Conservation (phyloP, 306 rosid species). For the Inga leiocalycina region DNA sequence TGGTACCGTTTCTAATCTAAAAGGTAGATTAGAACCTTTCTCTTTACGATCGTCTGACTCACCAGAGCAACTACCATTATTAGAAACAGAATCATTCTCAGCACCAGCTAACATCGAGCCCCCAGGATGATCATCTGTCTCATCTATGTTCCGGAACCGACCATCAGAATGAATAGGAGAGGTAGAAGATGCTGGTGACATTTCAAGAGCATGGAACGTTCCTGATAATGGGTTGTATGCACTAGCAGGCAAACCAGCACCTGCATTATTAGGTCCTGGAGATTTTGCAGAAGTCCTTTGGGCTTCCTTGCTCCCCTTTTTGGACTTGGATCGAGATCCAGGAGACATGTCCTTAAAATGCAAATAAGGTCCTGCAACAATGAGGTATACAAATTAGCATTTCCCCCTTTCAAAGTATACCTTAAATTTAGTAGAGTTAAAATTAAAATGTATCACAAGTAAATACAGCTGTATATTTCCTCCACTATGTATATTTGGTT, state of each 20-base stretch:
- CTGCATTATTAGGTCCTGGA: conserved; percentile 63
- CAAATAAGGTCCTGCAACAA: conserved; percentile 42
- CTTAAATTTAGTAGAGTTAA: conserved; percentile 14
- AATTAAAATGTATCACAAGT: conserved; percentile 1
- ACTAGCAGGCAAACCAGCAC: conserved; percentile 75
- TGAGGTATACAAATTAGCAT: conserved; percentile 19
- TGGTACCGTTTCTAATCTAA: conserved; percentile 67
- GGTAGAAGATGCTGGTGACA: conserved; percentile 52
- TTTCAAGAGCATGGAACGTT: conserved; percentile 84
- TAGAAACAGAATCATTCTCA: conserved; percentile 96
- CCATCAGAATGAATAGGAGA: conserved; percentile 69
- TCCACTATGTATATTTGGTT: not conserved
- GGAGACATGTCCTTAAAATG: conserved; percentile 73
- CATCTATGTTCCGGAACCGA: conserved; percentile 91
- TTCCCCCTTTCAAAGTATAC: not conserved
- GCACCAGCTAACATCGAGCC: conserved; percentile 52
- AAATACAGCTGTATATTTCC: conserved; percentile 9
- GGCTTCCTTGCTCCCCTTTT: conserved; percentile 74
- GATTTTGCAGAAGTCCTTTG: conserved; percentile 69
- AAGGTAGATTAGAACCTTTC: conserved; percentile 57
- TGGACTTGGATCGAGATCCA: conserved; percentile 82
- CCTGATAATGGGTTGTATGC: conserved; percentile 89
- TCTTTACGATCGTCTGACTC: conserved; percentile 98
- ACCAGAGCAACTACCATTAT: conserved; percentile 97
- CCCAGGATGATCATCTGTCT: conserved; percentile 83